Evolutionary conservation across 2,329 filamentous ascomycete species (phyloP), one percentile per base, ranked within the genome.

Genomic region (Beauveria sp.): DNA sequence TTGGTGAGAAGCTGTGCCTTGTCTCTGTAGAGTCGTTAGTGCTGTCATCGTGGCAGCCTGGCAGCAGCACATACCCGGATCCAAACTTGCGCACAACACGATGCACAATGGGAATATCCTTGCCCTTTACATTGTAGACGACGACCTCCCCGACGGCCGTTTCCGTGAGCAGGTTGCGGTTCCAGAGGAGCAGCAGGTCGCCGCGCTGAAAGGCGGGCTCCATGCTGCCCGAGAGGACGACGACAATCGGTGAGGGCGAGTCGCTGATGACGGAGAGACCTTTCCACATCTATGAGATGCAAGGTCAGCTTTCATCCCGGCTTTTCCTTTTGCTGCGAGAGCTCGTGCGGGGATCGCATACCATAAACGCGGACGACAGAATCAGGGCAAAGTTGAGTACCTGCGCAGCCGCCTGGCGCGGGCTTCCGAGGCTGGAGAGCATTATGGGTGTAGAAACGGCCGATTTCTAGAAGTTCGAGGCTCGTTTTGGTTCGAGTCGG

Each of bases 91-190:
- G 85, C 60, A 98, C 89, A 10, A 98, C 84, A 56, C 95, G 82
- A 78, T 99, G 95, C 67, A 99, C 95, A 75, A 99, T 99, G 34
- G 95, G 95, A 66, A 99, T 98, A 67, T 96, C 90, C 80, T 98
- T 99, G 62, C 88, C 92, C 73, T 86, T 84, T 60, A 96, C 89
- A 72, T 96, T 96, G 76, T 86, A 86, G 10, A 86, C 83, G 9
- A 86, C 83, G n/a, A 86, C 72, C 66, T 83, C 80, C 64, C 81
- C 81, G 18, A 84, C 81, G 49, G 78, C 77, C 2, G 81, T 83
- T 65, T 85, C 82, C 60, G 76, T 73, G n/a, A 80, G 51, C 6
- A 85, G 61, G 67, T 87, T 85, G 62, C 89, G 79, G 72, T 93
- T 93, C 88, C 89, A 92, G 8, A 93, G 78, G 69, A 92, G 85